A percentile compares a stretch with the other conserved stretches of the same genome.
Evolutionary conservation across 495 filamentous ascomycete genomes (phyloP).

Genomic region (Aspergillus panamensis): DNA sequence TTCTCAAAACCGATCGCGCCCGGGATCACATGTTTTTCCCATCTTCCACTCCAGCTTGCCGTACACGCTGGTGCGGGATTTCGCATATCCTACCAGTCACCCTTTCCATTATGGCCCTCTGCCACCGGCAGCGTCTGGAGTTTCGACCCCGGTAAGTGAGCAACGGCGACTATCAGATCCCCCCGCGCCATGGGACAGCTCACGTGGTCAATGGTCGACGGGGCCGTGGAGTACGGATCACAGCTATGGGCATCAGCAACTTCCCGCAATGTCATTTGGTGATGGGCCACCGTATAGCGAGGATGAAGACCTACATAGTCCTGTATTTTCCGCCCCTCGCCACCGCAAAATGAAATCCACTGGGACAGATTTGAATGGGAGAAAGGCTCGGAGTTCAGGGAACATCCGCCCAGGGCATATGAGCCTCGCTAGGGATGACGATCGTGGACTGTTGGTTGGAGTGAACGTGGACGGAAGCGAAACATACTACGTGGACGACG

Average conservation of each 20-base stretch:
- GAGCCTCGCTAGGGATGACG: slow-evolving; percentile 40
- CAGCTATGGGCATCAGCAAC: slow-evolving; percentile 52
- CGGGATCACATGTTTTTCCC: slow-evolving; percentile 72
- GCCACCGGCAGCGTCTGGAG: slow-evolving; percentile 71
- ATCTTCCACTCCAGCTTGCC: slow-evolving; percentile 83
- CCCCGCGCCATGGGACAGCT: slow-evolving; percentile 56
- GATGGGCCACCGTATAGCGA: slow-evolving; percentile 97
- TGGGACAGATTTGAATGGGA: slow-evolving; percentile 36
- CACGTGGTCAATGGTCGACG: slow-evolving; percentile 49
- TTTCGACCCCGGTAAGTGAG: slow-evolving; percentile 84
- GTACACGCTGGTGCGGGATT: slow-evolving; percentile 90
- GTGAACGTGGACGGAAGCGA: slow-evolving; percentile 71
- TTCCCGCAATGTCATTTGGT: slow-evolving; percentile 80
- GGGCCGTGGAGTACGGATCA: slow-evolving; percentile 47
- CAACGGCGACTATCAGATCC: slow-evolving; percentile 76
- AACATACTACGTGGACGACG: slow-evolving; percentile 70
- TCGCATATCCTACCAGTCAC: slow-evolving; percentile 80
- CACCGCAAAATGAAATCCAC: slow-evolving; percentile 84
- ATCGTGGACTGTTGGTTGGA: slow-evolving; percentile 62
- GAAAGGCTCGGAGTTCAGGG: slow-evolving; percentile 42
- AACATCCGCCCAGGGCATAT: slow-evolving; percentile 29
- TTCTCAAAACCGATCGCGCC: slow-evolving; percentile 61
- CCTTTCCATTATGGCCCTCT: slow-evolving; percentile 88
- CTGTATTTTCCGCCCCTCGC: slow-evolving; percentile 69
- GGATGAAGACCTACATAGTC: slow-evolving; percentile 92